Evolutionary conservation across 2,329 filamentous ascomycete species (phyloP), one percentile per base, ranked within the genome.

Genomic region (Leptographium procerum): DNA sequence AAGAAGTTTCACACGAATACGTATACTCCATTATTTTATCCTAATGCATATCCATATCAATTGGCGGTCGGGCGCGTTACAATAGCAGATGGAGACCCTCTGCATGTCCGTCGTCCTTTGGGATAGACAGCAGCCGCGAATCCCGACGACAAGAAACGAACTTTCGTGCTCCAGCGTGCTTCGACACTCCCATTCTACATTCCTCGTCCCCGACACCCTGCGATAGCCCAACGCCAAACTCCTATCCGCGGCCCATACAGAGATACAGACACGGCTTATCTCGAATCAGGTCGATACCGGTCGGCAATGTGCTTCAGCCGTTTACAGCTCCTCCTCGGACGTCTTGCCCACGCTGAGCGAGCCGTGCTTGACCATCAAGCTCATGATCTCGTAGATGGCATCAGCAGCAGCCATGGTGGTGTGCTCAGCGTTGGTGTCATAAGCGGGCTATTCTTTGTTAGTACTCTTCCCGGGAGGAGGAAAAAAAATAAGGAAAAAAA

Each of bases 361-460:
- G 0, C 87, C 88, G 65, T 84, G 85, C 78, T 90, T 89, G 19
- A 90, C 86, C 87, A 91, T 91, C 61, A 91, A 78, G 14, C 83
- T 88, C 81, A 91, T 87, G 53, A 91, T 82, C 71, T 92, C 87
- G 66, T 87, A 91, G 24, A 91, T 71, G 0, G 82, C 81, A 70
- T 91, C 71, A 5, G 85, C 85, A 2, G 85, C 84, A 1, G 84
- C 84, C 84, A 88, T 88, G n/a, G 85, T 87, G 1, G 85, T 88
- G 62, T 82, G 75, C 71, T 88, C 85, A 1, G 85, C 85, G 62
- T 88, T 88, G 6, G 85, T 88, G 65, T 88, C 85, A 64, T 88
- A 88, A 0, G 85, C 85, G 5, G 85, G 85, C 64, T 75, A 34
- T 22, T 43, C 29, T 51, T 34, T 26, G 53, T 55, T 28, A 55